Base-by-base conservation (phyloP, 228 moss, liverwort and hornwort species). In the Sphagnum fallax region DNA sequence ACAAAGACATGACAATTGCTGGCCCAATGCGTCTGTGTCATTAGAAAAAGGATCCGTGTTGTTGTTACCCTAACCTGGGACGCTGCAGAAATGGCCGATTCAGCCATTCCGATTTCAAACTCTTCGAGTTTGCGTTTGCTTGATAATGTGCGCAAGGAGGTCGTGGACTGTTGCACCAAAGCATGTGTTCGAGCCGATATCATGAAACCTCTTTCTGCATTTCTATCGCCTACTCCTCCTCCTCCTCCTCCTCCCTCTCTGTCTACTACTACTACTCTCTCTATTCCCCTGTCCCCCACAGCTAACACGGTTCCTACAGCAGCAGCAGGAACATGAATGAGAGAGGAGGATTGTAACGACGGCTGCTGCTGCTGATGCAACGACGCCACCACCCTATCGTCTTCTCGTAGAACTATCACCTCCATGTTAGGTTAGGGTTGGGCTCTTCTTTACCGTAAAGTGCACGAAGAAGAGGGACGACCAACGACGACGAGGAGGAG, bases 91-190 rank as follows among this genome's bases (percentile, higher is more conserved):
- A 79, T 79, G 16, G 87, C 90, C 50, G 87, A 73, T 77, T 93
- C 93, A 14, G 88, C 82, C 70, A 91, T 63, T 65, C 93, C 96
- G 75, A 88, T 90, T 68, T 96, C 96, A 49, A 93, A 89, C 67
- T 96, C 96, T 51, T 93, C 96, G 70, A 96, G 72, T 77, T 96
- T 96, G 72, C 96, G 84, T 75, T 96, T 96, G 68, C 92, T 91
- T 32, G 93, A 92, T 57, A 77, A 82, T 10, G 87, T 84, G 52
- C 93, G 89, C 68, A 86, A 83, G 65, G 76, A 80, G 70, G 74
- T 65, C 50, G 84, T 74, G 66, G 72, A 73, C 8, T 75, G 52
- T 5, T 73, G 67, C 48, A 75, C 74, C 67, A 84, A 81, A 74
- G 83, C 78, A 32, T 32, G 32, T 32, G 32, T 32, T 70, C 95